Base-by-base conservation (phyloP, 805 yeast genomes). In the Lachancea sp. region DNA sequence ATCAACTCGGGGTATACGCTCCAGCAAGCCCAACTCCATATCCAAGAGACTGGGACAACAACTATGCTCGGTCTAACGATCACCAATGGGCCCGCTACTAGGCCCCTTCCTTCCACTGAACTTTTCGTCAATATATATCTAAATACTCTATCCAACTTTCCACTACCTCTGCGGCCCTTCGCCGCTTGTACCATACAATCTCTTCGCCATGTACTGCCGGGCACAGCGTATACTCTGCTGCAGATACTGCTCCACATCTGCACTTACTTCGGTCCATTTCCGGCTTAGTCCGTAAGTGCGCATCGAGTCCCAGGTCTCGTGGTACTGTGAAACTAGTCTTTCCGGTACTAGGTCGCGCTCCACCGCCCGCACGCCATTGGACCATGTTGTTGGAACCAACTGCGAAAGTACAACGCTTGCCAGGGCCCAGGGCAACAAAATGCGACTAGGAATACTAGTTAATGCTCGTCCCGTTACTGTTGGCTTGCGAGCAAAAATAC, bases 1-100 rank as follows among this genome's bases (percentile, higher is more conserved):
- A 54, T 78, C 80, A 28, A 28, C 16, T 28, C 18, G 17, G 17
- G 6, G 30, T 8, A 12, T 28, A 28, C 9, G 18, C 30, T 4
- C 8, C 17, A 5, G n/a, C n/a, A n/a, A n/a, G n/a, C n/a, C n/a
- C n/a, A n/a, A n/a, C n/a, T n/a, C n/a, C n/a, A n/a, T n/a, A n/a
- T n/a, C n/a, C n/a, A n/a, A n/a, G n/a, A n/a, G n/a, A n/a, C n/a
- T n/a, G n/a, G n/a, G n/a, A n/a, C n/a, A n/a, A n/a, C n/a, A n/a
- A n/a, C n/a, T n/a, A n/a, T n/a, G n/a, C n/a, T n/a, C n/a, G n/a
- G n/a, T n/a, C n/a, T n/a, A n/a, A n/a, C n/a, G n/a, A n/a, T n/a
- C n/a, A n/a, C n/a, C n/a, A n/a, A n/a, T n/a, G n/a, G n/a, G n/a
- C n/a, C n/a, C n/a, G n/a, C n/a, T n/a, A n/a, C n/a, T n/a, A n/a